A percentile compares a stretch with the other conserved stretches of the same genome.
Evolutionary conservation across 2,329 filamentous ascomycete species (phyloP).

Genomic region (Aspergillus awamori): DNA sequence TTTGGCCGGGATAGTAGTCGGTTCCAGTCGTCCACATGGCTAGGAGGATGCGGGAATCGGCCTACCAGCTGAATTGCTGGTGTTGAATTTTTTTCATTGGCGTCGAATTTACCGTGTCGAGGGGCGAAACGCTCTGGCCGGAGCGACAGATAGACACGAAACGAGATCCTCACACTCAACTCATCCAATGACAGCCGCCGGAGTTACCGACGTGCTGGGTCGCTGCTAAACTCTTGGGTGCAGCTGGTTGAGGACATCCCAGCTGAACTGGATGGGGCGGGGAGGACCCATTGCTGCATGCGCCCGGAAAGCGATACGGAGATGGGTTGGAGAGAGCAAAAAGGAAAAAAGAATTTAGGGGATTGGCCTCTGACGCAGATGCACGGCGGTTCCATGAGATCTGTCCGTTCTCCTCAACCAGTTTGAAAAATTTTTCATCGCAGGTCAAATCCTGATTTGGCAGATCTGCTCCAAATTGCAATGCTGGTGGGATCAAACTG

Average conservation of each 20-base stretch:
- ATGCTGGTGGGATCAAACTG: constrained; percentile 10
- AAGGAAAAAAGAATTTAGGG: neutral
- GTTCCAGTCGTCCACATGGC: neutral
- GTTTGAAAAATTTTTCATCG: neutral
- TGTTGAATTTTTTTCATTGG: neutral
- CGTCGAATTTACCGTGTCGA: neutral
- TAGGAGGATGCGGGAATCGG: neutral
- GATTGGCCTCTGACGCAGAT: constrained; percentile 3
- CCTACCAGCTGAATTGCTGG: constrained; percentile 2
- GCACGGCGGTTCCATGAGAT: constrained; percentile 14
- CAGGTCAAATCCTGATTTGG: neutral
- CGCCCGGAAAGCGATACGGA: neutral
- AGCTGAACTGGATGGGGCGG: constrained; percentile 17
- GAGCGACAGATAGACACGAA: neutral
- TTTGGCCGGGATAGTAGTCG: neutral
- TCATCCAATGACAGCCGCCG: constrained; percentile 1
- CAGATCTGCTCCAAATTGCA: neutral
- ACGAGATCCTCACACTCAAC: neutral
- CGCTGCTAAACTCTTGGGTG: neutral
- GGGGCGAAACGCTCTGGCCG: neutral
- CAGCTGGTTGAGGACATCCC: constrained; percentile 14
- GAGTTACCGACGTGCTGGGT: constrained; percentile 16
- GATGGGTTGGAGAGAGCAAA: neutral
- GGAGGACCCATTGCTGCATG: neutral
- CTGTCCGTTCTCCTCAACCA: neutral